phyloP scores from a whole-genome alignment of 2,329 filamentous ascomycete genomes.

The Talaromyces sp. region DNA sequence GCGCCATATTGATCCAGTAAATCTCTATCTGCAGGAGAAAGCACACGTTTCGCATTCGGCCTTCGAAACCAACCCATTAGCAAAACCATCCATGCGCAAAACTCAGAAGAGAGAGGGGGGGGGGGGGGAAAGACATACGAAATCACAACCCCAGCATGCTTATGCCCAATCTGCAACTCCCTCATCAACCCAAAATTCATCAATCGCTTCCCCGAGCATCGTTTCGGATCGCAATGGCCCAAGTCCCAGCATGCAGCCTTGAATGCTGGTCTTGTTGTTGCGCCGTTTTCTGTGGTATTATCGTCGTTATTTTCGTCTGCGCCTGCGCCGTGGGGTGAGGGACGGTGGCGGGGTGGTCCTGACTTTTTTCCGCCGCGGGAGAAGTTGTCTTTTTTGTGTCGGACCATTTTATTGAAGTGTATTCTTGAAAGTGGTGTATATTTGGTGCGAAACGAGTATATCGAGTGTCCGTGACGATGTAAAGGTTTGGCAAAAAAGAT shows the following conservation, averaged over 20 bases:
- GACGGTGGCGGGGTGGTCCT: slow-evolving; percentile 58
- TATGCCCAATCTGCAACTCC: slow-evolving; percentile 85
- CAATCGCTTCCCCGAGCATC: slow-evolving; percentile 91
- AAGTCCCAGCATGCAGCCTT: slow-evolving; percentile 98
- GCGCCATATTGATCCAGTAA: slow-evolving; percentile 85
- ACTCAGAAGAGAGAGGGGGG: slow-evolving; percentile 3
- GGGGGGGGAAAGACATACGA: slow-evolving; percentile 58
- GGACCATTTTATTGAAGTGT: slow-evolving; percentile 64
- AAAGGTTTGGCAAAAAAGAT: neutral
- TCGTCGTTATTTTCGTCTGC: slow-evolving; percentile 42
- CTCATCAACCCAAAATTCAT: slow-evolving; percentile 93
- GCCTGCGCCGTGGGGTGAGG: slow-evolving; percentile 40
- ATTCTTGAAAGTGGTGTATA: no score
- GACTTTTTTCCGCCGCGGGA: slow-evolving; percentile 71
- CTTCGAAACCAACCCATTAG: slow-evolving; percentile 28
- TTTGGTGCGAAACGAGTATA: neutral
- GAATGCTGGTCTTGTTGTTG: slow-evolving; percentile 54
- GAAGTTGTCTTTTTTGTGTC: slow-evolving; percentile 89
- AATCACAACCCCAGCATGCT: slow-evolving; percentile 87
- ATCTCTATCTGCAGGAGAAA: slow-evolving; percentile 79
- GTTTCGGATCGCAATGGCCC: slow-evolving; percentile 94
- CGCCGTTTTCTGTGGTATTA: slow-evolving; percentile 25
- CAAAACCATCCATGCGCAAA: neutral
- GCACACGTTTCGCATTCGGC: slow-evolving; percentile 82
- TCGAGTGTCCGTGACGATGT: neutral